Percentiles rank a stretch among this genome's conserved stretches.
phyloP scores from a whole-genome alignment of 2,329 filamentous ascomycete genomes.

The Tolypocladium pustulatum region DNA sequence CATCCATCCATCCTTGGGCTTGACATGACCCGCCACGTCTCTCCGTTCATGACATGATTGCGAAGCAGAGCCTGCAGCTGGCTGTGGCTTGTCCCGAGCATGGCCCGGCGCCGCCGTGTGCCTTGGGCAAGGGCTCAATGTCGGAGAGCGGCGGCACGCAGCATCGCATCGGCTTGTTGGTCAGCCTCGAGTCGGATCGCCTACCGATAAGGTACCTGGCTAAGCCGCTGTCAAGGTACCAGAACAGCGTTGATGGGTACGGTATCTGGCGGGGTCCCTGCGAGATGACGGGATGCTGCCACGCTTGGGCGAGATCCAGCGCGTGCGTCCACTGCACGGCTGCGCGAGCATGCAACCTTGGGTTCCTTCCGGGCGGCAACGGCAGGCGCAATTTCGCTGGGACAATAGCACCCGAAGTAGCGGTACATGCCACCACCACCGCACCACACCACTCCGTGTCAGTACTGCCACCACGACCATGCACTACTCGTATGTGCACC shows the following conservation, averaged over 20 bases:
- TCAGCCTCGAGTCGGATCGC: background rate
- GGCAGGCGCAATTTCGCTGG: constrained; percentile 7
- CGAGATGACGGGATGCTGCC: background rate
- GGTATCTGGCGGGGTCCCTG: background rate
- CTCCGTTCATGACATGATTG: too few relatives aligned
- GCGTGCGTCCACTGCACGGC: background rate
- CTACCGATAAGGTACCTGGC: too few relatives aligned
- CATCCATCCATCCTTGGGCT: too few relatives aligned
- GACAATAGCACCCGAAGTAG: constrained; percentile 6
- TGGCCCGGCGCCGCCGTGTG: background rate
- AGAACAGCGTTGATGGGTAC: background rate
- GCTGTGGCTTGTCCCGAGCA: background rate
- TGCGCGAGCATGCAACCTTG: background rate
- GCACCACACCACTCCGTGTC: background rate
- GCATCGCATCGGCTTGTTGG: too few relatives aligned
- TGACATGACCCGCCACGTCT: too few relatives aligned
- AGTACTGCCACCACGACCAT: background rate
- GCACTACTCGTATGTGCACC: too few relatives aligned
- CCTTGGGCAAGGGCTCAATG: background rate
- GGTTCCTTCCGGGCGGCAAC: background rate
- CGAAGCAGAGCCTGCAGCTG: background rate
- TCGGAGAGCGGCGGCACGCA: background rate
- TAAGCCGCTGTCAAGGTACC: background rate
- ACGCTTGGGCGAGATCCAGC: background rate
- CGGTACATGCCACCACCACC: constrained; percentile 6